These are phyloP conservation scores for Globisporangium splendens DNA, from an alignment of 352 stramenopile species.

Conservation along the genomic window DNA sequence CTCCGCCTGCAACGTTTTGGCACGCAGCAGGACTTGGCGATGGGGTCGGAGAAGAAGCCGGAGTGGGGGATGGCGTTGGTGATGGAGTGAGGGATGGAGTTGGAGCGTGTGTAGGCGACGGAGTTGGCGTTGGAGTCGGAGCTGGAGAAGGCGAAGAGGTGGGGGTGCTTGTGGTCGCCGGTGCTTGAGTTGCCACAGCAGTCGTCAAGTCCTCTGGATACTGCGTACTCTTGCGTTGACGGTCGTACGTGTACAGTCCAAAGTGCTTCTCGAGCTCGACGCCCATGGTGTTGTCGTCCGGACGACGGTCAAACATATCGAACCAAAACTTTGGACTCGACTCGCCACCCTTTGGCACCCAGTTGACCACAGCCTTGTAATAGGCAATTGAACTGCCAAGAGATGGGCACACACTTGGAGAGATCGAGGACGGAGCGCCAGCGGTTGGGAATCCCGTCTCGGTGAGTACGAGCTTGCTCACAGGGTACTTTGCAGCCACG, in stretches of 20 bases:
- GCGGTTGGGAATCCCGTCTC: constrained; percentile 23
- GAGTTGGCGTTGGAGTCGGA: not conserved
- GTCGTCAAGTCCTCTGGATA: constrained; percentile 15
- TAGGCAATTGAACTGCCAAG: constrained; percentile 15
- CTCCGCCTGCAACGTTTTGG: not conserved
- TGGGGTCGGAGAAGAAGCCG: not conserved
- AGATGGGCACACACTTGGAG: constrained; percentile 5
- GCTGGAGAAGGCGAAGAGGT: not conserved
- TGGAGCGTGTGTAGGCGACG: not conserved
- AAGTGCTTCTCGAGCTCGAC: constrained; percentile 51
- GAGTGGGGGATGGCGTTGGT: not conserved
- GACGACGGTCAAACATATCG: constrained; percentile 47
- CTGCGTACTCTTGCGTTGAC: constrained; percentile 33
- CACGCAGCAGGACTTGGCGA: not conserved
- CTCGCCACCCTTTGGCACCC: constrained; percentile 14
- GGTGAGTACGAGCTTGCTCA: constrained; percentile 21
- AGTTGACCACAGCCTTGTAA: constrained; percentile 25
- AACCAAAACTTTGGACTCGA: constrained; percentile 49
- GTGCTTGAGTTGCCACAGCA: not conserved
- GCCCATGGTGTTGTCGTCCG: constrained; percentile 34
- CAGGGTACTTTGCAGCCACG: constrained; percentile 15
- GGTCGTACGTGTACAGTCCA: constrained; percentile 48
- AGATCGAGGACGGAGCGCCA: constrained; percentile 10
- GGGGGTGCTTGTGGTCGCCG: not conserved
- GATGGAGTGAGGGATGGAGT: not conserved